Base-by-base conservation (phyloP, 1,139 yeast genomes). In the Debaryomyces sp. region DNA sequence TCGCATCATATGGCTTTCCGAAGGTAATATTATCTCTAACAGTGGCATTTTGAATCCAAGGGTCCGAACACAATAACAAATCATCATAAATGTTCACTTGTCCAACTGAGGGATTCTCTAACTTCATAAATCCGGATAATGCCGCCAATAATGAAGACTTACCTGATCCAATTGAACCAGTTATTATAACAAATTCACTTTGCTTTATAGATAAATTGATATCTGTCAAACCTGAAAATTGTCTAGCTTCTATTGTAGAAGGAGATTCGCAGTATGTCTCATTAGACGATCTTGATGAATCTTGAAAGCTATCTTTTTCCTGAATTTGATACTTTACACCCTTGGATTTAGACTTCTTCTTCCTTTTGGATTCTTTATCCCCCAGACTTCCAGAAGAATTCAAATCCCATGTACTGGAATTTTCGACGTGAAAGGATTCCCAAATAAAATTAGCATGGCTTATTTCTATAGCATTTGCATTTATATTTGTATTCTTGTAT, bases 21-120 rank as follows among this genome's bases (percentile, higher is more conserved):
- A 75, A 75, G 33, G 65, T 50, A 36, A 75, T 74, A 56, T 75
- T 75, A 36, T 72, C 73, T 44, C 74, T 63, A 18, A 75, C 71
- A 23, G 78, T 71, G n/a, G 78, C 65, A 53, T 74, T 75, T 60
- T 75, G 79, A 47, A 75, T 73, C 80, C 80, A 75, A 17, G 78
- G 77, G 10, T 63, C 56, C 10, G 71, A 61, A 50, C 78, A 71
- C 37, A 71, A 60, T 36, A 72, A 57, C 34, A 66, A 55, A 27
- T 64, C 67, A 23, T 67, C 68, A 46, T 64, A 59, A 13, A 70
- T 58, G 6, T 51, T 56, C 43, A 73, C 52, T 5, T 54, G 46
- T 24, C 76, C 78, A 2, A 50, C 42, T 6, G 51, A 49, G 1
- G 64, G 66, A 47, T 62, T 64, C 36, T 56, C 54, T 48, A 70